Evolutionary conservation across 768 basidiomycete species (phyloP), one percentile per base, ranked within the genome.

Genomic region (Agaricus sinodeliciosus): DNA sequence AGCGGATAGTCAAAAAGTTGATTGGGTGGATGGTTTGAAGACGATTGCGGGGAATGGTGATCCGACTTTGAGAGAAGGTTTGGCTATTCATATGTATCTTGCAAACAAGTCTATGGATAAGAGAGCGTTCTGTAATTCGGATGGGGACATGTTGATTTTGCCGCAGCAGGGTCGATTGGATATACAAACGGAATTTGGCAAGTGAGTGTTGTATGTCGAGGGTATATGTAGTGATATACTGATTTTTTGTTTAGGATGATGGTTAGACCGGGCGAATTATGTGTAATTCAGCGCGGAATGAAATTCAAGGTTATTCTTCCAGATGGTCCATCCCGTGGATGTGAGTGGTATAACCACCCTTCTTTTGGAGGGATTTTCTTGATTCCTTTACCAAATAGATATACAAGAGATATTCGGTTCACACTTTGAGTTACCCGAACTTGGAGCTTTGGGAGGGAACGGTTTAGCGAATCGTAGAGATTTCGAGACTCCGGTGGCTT

Each of bases 121-220:
- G 50, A 73, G 69, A 58, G 83, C 82, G 2, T 83, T 82, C 63
- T 75, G 74, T 56, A 80, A 82, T 60, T 80, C 72, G 43, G 82
- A 85, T 57, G 83, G 84, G 6, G 82, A 85, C 63, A 77, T 84
- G 71, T 65, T 85, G 61, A 80, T 87, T 59, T 67, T 85, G 15
- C 84, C 84, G 8, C 78, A 84, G 61, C 73, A 78, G 60, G 84
- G 84, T 4, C 71, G 82, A 11, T 65, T 86, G 56, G 82, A 85
- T 60, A 76, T 87, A 39, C 82, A 83, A 64, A 85, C 84, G 2
- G 84, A 87, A 63, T 77, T 81, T 55, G 84, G 84, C 48, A 79
- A 74, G 82, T 82, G 57, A 58, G 79, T 69, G 15, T 5, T 43
- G 9, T 13, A 26, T 9, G 25, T 22, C 26, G 39, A 25, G 15